These are phyloP conservation scores for Tremella fuciformis DNA, from an alignment of 768 basidiomycete species.

Conservation along the genomic window DNA sequence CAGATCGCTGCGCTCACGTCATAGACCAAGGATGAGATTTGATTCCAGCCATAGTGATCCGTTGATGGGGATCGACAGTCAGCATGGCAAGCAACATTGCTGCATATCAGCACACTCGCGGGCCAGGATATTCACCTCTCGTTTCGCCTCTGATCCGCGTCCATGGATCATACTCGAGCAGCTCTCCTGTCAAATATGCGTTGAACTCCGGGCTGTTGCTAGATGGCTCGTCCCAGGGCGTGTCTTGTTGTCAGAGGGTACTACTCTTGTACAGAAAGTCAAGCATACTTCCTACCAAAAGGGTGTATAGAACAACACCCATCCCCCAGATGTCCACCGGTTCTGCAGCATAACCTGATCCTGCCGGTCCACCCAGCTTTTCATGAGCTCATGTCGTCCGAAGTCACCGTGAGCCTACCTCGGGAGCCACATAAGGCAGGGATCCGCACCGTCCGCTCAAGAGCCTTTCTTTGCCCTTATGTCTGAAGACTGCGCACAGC, in stretches of 20 bases:
- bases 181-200: slow-evolving; percentile 69
- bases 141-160: slow-evolving; percentile 61
- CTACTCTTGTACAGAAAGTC: not conserved
- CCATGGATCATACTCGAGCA: slow-evolving; percentile 79
- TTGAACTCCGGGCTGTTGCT: slow-evolving; percentile 69
- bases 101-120: slow-evolving; percentile 44
- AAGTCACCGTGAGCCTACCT: slow-evolving; percentile 59
- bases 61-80: slow-evolving; percentile 64
- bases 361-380: slow-evolving; percentile 61
- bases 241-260: slow-evolving; percentile 61
- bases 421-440: slow-evolving; percentile 89
- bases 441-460: slow-evolving; percentile 85
- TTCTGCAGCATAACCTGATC: slow-evolving; percentile 75
- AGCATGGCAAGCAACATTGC: slow-evolving; percentile 75
- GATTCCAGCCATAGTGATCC: slow-evolving; percentile 65
- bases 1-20: slow-evolving; percentile 56
- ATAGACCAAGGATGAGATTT: slow-evolving; percentile 69
- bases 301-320: slow-evolving; percentile 87
- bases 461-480: slow-evolving; percentile 75
- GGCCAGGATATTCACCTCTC: slow-evolving; percentile 59
- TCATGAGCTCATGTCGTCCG: not conserved
- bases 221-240: slow-evolving; percentile 96
- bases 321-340: slow-evolving; percentile 95
- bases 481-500: slow-evolving; percentile 80
- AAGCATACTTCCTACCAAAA: slow-evolving; percentile 78